Evolutionary conservation across 2,329 filamentous ascomycete species (phyloP).

Genomic region (Ophiocordyceps sinensis): DNA sequence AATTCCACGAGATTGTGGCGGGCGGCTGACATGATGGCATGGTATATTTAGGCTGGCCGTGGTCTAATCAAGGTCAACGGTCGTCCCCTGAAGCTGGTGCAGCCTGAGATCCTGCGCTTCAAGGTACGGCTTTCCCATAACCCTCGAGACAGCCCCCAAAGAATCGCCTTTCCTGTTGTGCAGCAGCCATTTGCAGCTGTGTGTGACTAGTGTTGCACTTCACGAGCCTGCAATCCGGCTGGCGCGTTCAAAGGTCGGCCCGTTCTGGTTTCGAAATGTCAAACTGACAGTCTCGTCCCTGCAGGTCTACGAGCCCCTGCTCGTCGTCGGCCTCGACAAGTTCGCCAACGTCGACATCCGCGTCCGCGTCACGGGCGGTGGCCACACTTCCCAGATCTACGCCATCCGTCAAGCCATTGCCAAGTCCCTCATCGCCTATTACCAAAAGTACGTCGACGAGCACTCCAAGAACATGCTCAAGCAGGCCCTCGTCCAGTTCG

Average conservation of each 20-base stretch:
- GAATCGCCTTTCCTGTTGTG: too few relatives aligned
- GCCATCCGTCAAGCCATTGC: slow-evolving; percentile 97
- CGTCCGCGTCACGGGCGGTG: slow-evolving; percentile 90
- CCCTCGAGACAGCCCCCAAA: not conserved
- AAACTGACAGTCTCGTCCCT: not conserved
- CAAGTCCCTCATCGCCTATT: slow-evolving; percentile 69
- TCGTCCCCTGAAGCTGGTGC: slow-evolving; percentile 82
- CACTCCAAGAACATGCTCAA: slow-evolving; percentile 99
- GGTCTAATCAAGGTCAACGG: slow-evolving; percentile 99
- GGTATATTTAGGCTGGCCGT: slow-evolving; percentile 21
- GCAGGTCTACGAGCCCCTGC: slow-evolving; percentile 93
- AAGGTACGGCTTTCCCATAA: slow-evolving; percentile 49
- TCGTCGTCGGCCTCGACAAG: slow-evolving; percentile 95
- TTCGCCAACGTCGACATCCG: slow-evolving; percentile 95
- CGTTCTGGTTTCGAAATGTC: not conserved
- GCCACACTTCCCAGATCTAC: slow-evolving; percentile 95
- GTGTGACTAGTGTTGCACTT: too few relatives aligned
- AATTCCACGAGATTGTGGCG: not conserved
- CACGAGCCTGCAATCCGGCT: not conserved
- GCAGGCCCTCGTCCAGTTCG: slow-evolving; percentile 90
- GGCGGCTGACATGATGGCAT: not conserved
- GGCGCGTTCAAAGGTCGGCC: not conserved
- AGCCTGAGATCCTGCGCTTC: slow-evolving; percentile 95
- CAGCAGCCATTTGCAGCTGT: too few relatives aligned
- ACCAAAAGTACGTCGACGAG: slow-evolving; percentile 99